Percentiles rank a stretch among this genome's conserved stretches.
Conservation (phyloP, 495 filamentous ascomycete species). For the Neurospora sp. region DNA sequence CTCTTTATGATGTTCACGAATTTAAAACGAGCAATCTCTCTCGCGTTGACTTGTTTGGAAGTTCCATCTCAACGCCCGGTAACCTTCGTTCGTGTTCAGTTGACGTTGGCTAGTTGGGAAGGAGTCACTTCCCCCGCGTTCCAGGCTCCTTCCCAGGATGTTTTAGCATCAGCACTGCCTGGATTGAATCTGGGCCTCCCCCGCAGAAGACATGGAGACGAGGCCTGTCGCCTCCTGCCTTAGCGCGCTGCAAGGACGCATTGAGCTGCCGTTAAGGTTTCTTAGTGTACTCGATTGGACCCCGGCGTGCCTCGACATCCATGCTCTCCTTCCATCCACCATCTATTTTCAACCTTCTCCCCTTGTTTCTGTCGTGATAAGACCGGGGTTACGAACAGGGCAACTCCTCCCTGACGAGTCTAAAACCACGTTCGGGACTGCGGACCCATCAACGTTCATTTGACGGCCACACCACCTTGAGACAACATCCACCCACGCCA, state of each 20-base stretch:
- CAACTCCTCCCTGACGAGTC: not conserved
- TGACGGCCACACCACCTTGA: not conserved
- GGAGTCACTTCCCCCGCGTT: not conserved
- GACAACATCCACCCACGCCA: not conserved
- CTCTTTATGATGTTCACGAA: not conserved
- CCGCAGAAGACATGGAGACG: not conserved
- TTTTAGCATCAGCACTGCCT: not conserved
- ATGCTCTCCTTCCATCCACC: not conserved
- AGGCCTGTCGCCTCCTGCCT: not conserved
- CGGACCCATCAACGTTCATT: not conserved
- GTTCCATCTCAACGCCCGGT: not conserved
- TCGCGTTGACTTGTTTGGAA: not conserved
- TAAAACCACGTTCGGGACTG: not conserved
- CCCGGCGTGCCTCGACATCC: not conserved
- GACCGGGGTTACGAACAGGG: not conserved
- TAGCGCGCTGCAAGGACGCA: not conserved
- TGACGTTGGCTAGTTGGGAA: not conserved
- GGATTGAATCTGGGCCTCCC: not conserved
- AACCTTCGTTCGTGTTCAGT: not conserved
- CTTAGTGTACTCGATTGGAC: not conserved
- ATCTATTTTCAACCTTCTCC: not conserved
- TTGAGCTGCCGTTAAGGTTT: not conserved
- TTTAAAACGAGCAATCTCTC: not conserved
- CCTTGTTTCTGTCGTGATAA: not conserved
- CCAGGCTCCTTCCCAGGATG: not conserved